Percentiles rank a stretch among this genome's conserved stretches.
These are phyloP conservation scores for Tricholoma matsutake DNA, from an alignment of 768 basidiomycete genomes.

Conservation along the genomic window DNA sequence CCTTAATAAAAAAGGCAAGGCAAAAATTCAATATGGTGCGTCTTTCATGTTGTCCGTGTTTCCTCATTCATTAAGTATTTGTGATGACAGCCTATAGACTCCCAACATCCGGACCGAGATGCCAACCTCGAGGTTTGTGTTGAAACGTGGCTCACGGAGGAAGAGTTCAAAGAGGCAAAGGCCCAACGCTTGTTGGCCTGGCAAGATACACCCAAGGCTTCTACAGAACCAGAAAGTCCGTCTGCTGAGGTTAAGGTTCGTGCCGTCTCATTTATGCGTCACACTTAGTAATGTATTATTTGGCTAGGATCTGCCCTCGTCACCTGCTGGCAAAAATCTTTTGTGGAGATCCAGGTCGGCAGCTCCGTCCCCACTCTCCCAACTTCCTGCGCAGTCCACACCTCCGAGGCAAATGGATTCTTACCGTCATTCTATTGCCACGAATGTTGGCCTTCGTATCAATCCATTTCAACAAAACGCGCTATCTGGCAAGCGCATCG, in stretches of 20 bases:
- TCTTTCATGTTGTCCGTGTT: slow-evolving; percentile 5
- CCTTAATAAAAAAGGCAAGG: slow-evolving; percentile 67
- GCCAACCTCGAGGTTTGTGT: slow-evolving; percentile 69
- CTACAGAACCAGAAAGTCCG: slow-evolving; percentile 40
- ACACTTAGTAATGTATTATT: neutral
- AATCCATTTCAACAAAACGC: slow-evolving; percentile 45
- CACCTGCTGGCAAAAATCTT: slow-evolving; percentile 56
- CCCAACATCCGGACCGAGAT: slow-evolving; percentile 70
- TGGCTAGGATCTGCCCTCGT: slow-evolving; percentile 14
- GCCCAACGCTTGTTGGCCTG: slow-evolving; percentile 58
- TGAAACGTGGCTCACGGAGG: slow-evolving; percentile 79
- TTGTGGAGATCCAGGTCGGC: slow-evolving; percentile 61
- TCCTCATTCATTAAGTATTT: slow-evolving; percentile 3
- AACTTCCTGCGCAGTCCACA: slow-evolving; percentile 31
- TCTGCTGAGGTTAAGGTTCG: slow-evolving; percentile 37
- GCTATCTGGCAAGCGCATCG: slow-evolving; percentile 32
- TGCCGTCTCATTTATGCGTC: slow-evolving; percentile 6
- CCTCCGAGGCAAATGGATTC: slow-evolving; percentile 28
- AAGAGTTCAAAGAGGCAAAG: slow-evolving; percentile 66
- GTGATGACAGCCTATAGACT: slow-evolving; percentile 62
- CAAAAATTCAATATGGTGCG: slow-evolving; percentile 74
- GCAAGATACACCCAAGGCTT: slow-evolving; percentile 56
- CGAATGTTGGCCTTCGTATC: slow-evolving; percentile 40
- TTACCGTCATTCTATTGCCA: slow-evolving; percentile 46
- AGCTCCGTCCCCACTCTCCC: slow-evolving; percentile 27